A percentile compares a stretch with the other conserved stretches of the same genome.
Conservation (phyloP, 495 filamentous ascomycete genomes). For the Neurospora terricola region DNA sequence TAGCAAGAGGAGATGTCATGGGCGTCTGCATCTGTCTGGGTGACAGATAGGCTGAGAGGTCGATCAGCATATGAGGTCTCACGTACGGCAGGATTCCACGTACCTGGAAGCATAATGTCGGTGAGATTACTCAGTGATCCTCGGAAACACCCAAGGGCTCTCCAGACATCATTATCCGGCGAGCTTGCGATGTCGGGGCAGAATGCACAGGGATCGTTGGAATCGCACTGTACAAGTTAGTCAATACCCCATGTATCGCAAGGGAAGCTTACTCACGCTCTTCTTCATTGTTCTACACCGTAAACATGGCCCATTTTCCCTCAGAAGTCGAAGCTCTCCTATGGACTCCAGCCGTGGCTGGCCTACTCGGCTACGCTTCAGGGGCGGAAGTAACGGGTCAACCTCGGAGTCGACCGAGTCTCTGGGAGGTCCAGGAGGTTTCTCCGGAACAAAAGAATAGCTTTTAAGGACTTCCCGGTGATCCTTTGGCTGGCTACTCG, state of each 20-base stretch:
- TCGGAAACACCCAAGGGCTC: constrained; percentile 36
- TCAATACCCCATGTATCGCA: neutral
- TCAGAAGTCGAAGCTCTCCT: constrained; percentile 36
- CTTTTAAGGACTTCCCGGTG: constrained; percentile 34
- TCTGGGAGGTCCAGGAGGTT: constrained; percentile 24
- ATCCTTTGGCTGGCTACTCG: constrained; percentile 27
- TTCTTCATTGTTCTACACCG: constrained; percentile 34
- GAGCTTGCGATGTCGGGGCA: constrained; percentile 28
- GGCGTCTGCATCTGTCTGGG: constrained; percentile 38
- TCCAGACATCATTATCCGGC: constrained; percentile 33
- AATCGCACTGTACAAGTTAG: constrained; percentile 30
- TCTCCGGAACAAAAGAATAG: constrained; percentile 32
- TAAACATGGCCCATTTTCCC: constrained; percentile 35
- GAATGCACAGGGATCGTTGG: constrained; percentile 33
- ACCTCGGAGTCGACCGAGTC: constrained; percentile 38
- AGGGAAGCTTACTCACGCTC: constrained; percentile 22
- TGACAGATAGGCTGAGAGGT: constrained; percentile 26
- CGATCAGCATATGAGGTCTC: neutral
- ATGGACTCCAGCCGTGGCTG: constrained; percentile 40
- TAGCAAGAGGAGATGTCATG: constrained; percentile 38
- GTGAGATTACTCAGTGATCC: constrained; percentile 31
- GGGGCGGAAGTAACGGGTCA: constrained; percentile 38
- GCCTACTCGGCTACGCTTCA: constrained; percentile 39
- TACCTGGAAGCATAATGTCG: constrained; percentile 39
- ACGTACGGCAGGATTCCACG: neutral